These are phyloP conservation scores for Fragaria nilgerrensis DNA, from an alignment of 306 rosid species.

Conservation along the genomic window DNA sequence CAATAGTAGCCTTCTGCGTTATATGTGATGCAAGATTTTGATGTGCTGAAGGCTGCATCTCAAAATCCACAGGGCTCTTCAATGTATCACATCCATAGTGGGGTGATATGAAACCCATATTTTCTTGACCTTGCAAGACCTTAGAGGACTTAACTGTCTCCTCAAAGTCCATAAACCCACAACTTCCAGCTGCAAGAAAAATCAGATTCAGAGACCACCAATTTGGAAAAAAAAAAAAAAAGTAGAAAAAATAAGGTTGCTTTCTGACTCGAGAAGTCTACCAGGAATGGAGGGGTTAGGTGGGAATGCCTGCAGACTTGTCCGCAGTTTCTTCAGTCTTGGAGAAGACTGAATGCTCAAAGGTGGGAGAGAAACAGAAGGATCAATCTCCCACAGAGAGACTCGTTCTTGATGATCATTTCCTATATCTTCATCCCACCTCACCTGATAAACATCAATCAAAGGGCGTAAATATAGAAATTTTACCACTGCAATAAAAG, in stretches of 20 bases:
- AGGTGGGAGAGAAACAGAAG: slow-evolving; percentile 77
- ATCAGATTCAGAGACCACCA: slow-evolving; percentile 10
- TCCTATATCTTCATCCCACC: slow-evolving; percentile 83
- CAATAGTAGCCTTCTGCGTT: slow-evolving; percentile 47
- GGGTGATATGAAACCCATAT: slow-evolving; percentile 76
- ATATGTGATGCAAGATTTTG: slow-evolving; percentile 51
- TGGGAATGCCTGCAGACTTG: slow-evolving; percentile 58
- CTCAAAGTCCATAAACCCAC: slow-evolving; percentile 83
- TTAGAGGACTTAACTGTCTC: slow-evolving; percentile 89
- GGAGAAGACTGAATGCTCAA: slow-evolving; percentile 90
- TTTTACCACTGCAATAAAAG: slow-evolving; percentile 1
- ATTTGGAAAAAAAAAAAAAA: neutral
- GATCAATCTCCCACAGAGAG: slow-evolving; percentile 93
- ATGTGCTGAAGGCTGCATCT: slow-evolving; percentile 53
- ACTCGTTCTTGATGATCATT: slow-evolving; percentile 69
- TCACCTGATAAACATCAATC: slow-evolving; percentile 52
- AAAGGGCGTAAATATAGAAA: slow-evolving; percentile 23
- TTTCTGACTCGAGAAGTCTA: slow-evolving; percentile 22
- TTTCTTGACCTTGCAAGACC: slow-evolving; percentile 99
- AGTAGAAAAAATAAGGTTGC: neutral
- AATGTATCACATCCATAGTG: slow-evolving; percentile 68
- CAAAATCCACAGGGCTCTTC: slow-evolving; percentile 65
- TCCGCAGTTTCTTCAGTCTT: slow-evolving; percentile 86
- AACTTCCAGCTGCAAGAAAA: slow-evolving; percentile 52
- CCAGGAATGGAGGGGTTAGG: slow-evolving; percentile 61